Evolutionary conservation across 768 basidiomycete genomes (phyloP), one percentile per base, ranked within the genome.

Genomic region (Mycena chlorophos): DNA sequence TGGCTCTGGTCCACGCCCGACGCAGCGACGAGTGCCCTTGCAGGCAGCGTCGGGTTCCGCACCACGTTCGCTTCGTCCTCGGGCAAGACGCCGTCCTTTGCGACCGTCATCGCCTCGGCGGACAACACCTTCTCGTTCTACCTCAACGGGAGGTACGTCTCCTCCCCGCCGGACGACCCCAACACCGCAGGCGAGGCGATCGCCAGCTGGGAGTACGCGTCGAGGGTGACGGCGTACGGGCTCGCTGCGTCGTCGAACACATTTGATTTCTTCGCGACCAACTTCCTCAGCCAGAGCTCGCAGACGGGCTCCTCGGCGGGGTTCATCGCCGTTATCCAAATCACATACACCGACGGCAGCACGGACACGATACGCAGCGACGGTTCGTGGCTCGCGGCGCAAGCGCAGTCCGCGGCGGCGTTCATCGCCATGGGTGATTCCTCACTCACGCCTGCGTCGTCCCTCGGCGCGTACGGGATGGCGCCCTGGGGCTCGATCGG

Each of bases 41-140:
- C 22, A 14, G 56, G 49, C 22, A 51, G 20, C 4, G 50, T 57
- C 45, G 60, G 60, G 10, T 61, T 61, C 60, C 27, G 59, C 20
- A 56, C 47, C 29, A 54, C 55, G 4, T 8, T 61, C 1, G 19
- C n/a, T 14, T 12, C 55, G 16, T 43, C 55, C 1, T 1, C 28
- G 10, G 52, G 19, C 19, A 56, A 56, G 20, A 31, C 40, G 20
- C 51, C 59, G 1, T 1, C 52, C 2, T 61, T 48, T 2, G 59
- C 55, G n/a, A 47, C 43, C 19, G 26, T 57, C 12, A 26, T 61
- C 26, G 13, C 34, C 23, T 19, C 49, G 2, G 55, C 42, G 12
- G 59, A 61, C 52, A 61, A 61, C 49, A 30, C 16, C 28, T 61
- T 61, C 49, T 6, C 5, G 26, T 25, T 46, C 45, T 46, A 25